Evolutionary conservation across 2,329 filamentous ascomycete genomes (phyloP), one percentile per base, ranked within the genome.

Genomic region (Aspergillus pseudotamarii): DNA sequence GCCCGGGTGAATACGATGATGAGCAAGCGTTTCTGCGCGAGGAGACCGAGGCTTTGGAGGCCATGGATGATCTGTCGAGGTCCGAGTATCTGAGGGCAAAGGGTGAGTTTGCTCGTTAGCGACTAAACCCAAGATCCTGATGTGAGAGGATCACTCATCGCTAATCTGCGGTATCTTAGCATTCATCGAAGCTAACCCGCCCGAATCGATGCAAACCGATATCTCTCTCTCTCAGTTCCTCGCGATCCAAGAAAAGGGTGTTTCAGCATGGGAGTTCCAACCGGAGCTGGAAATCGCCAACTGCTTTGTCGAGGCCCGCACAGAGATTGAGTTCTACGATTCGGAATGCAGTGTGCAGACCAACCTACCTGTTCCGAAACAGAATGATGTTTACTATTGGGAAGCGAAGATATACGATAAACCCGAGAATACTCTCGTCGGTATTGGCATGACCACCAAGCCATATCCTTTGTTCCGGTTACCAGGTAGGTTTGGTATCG

Each of bases 311-410:
- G 94, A 99, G 80, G 94, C 83, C 46, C 88, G 95, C 68, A 99
- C 95, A 12, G 95, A 99, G 78, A 97, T 99, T 67, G 95, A 99
- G 77, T 99, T 99, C 81, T 99, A 96, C 75, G 95, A 99, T 79
- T 95, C 93, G 2, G 95, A 96, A 77, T 98, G 94, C 82, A 96
- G 94, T 71, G 95, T 98, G 66, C 93, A 97, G 83, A 96, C 91
- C 83, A 99, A 99, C 73, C 80, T 99, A 46, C 95, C 95, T 0
- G 93, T 99, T 9, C 95, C 95, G 16, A 99, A 99, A 75, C 95
- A 99, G 76, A 99, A 99, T 75, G 95, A 99, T 74, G 94, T 98
- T 12, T 99, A 99, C 79, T 99, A 99, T 79, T 99, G 95, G 95
- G 95, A 99, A 79, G 92, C 94, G 61, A 99, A 99, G 83, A 91